A percentile compares a stretch with the other conserved stretches of the same genome.
phyloP scores from a whole-genome alignment of 108 stramenopile genomes.

The Cyclotella cryptica region DNA sequence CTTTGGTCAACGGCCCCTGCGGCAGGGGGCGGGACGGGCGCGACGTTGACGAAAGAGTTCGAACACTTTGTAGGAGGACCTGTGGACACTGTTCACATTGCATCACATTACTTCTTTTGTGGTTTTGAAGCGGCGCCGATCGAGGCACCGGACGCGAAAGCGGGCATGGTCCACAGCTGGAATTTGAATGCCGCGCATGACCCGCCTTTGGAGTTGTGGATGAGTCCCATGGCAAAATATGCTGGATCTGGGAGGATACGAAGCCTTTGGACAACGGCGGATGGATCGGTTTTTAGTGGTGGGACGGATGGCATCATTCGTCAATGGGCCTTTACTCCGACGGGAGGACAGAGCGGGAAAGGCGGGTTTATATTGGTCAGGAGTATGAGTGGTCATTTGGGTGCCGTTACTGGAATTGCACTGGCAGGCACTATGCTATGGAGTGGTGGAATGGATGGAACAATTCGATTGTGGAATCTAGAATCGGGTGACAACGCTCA shows the following conservation, averaged over 20 bases:
- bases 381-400: slow-evolving; percentile 73
- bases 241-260: slow-evolving; percentile 63
- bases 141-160: slow-evolving; percentile 59
- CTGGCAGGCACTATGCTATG: slow-evolving; percentile 62
- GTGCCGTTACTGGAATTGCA: slow-evolving; percentile 78
- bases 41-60: slow-evolving; percentile 70
- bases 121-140: slow-evolving; percentile 74
- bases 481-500: slow-evolving; percentile 43
- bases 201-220: slow-evolving; percentile 85
- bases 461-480: slow-evolving; percentile 84
- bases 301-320: slow-evolving; percentile 74
- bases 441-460: slow-evolving; percentile 73
- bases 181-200: slow-evolving; percentile 70
- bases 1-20: slow-evolving; percentile 69
- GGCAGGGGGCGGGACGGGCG: slow-evolving; percentile 32
- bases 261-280: slow-evolving; percentile 61
- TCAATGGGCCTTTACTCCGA: slow-evolving; percentile 69
- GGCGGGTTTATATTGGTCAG: slow-evolving; percentile 65
- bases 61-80: slow-evolving; percentile 83
- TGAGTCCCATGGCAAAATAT: slow-evolving; percentile 71
- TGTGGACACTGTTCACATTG: slow-evolving; percentile 66
- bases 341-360: slow-evolving; percentile 39
- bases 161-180: slow-evolving; percentile 89
- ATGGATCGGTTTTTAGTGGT: slow-evolving; percentile 67
- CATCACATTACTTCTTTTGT: slow-evolving; percentile 78